phyloP scores from a whole-genome alignment of 75 land plant genomes.

The Azolla pinnata region DNA sequence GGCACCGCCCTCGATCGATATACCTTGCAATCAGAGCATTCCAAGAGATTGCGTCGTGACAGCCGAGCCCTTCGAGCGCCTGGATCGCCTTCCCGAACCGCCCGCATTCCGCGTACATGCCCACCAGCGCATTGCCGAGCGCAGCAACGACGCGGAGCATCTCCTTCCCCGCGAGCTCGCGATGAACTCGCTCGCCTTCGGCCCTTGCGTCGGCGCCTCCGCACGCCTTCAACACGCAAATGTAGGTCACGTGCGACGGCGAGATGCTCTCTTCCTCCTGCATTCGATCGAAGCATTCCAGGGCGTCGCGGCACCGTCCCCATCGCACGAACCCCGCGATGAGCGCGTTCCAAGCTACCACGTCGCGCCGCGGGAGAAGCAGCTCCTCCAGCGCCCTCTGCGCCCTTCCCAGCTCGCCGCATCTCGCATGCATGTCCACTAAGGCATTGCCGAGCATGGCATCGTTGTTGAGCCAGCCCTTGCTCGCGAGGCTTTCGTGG shows the following conservation, averaged over 20 bases:
- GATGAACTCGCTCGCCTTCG: background rate
- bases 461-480: no score
- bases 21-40: slow-evolving; percentile 22
- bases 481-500: no score
- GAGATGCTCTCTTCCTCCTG: background rate
- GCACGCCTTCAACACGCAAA: slow-evolving; percentile 4
- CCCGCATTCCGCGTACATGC: slow-evolving; percentile 27
- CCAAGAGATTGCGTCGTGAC: slow-evolving; percentile 20
- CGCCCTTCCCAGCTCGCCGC: no score
- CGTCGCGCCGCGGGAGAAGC: no score
- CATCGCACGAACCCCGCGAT: no score
- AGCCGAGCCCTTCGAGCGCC: slow-evolving; percentile 16
- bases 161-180: background rate
- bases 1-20: slow-evolving; percentile 11
- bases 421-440: no score
- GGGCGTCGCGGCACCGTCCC: no score
- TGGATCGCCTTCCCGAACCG: slow-evolving; percentile 7
- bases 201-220: background rate
- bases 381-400: no score
- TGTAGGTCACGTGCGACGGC: background rate
- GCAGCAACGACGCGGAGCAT: background rate
- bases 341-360: no score
- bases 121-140: slow-evolving; percentile 12
- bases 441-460: no score
- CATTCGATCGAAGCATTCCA: no score